Conservation (phyloP, 1,284 basidiomycete species). For the Malassezia psittaci region DNA sequence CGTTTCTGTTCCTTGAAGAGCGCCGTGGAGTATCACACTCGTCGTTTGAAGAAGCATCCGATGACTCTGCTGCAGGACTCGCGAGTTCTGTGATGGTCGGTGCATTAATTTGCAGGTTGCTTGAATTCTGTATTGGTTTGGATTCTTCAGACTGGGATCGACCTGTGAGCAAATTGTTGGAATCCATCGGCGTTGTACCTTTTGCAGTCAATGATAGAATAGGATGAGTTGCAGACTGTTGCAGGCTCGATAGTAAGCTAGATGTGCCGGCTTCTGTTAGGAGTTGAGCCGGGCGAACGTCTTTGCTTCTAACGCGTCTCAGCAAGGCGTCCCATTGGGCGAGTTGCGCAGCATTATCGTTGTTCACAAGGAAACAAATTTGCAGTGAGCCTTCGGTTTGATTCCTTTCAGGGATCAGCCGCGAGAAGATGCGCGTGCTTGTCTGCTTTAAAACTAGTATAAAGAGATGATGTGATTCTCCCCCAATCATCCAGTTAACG, state of each 20-base stretch:
- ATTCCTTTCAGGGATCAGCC: not conserved
- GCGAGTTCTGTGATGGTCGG: no score
- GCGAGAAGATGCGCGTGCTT: not conserved
- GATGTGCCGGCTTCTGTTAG: not conserved
- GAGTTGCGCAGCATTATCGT: not conserved
- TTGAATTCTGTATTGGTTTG: no score
- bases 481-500: not conserved
- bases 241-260: not conserved
- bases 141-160: no score
- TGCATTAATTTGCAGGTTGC: no score
- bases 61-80: not conserved
- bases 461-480: conserved; percentile 2
- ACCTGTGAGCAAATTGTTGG: no score
- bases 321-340: not conserved
- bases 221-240: not conserved
- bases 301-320: not conserved
- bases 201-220: not conserved
- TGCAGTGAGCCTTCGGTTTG: not conserved
- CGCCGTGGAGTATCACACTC: not conserved
- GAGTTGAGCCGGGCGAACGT: not conserved
- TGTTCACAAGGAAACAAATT: not conserved
- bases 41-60: not conserved
- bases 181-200: no score
- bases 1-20: not conserved
- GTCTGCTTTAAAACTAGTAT: not conserved